A percentile compares a stretch with the other conserved stretches of the same genome.
phyloP scores from a whole-genome alignment of 192 early-diverging fungal genomes.

The Entomortierella chlamydospora region DNA sequence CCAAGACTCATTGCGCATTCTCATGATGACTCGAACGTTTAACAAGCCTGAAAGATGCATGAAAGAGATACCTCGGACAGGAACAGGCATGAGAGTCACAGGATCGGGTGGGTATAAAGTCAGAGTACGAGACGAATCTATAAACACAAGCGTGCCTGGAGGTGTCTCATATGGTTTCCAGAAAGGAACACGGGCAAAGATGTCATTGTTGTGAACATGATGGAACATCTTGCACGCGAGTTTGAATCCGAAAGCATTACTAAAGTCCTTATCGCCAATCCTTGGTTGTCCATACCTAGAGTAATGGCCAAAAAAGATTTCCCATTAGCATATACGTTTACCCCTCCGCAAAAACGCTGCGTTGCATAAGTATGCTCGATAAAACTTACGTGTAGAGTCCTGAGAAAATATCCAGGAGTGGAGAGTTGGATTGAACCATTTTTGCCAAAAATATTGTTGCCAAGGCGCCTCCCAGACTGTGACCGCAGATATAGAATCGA shows the following conservation, averaged over 20 bases:
- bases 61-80: constrained; percentile 62
- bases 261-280: constrained; percentile 63
- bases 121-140: constrained; percentile 58
- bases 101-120: constrained; percentile 66
- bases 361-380: neutral
- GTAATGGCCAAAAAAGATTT: no score
- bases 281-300: constrained; percentile 59
- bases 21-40: constrained; percentile 57
- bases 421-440: constrained; percentile 62
- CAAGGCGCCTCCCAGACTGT: constrained; percentile 62
- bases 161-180: constrained; percentile 59
- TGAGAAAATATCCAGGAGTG: constrained; percentile 60
- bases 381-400: constrained; percentile 61
- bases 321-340: no score
- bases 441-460: constrained; percentile 66
- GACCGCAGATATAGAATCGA: constrained; percentile 63
- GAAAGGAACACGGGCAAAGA: constrained; percentile 46
- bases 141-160: constrained; percentile 69
- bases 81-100: constrained; percentile 58
- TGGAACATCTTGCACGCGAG: constrained; percentile 67
- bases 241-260: constrained; percentile 57
- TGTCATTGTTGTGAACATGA: constrained; percentile 66
- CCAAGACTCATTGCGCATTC: constrained; percentile 57
- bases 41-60: constrained; percentile 65
- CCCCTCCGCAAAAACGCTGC: no score